Evolutionary conservation across 192 early-diverging fungal genomes (phyloP), one percentile per base, ranked within the genome.

Genomic region (Dissophora ornata): DNA sequence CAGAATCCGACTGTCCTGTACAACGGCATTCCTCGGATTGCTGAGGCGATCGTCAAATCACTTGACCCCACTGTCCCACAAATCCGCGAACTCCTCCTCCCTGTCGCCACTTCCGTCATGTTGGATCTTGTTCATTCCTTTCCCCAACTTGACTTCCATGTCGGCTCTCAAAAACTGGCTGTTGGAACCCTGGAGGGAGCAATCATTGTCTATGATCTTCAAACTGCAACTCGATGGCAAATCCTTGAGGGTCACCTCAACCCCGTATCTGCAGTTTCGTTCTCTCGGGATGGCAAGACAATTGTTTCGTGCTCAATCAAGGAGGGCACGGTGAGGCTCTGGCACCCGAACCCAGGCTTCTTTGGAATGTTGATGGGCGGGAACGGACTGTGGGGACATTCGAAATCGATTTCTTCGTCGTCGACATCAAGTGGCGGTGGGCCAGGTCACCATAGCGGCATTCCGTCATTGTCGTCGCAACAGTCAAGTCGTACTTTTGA

Each of bases 41-140:
- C 89, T 2, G 94, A 94, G 57, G 88, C 90, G 0, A 90, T 95
- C 47, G 93, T 95, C 0, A 94, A 92, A 59, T 89, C 89, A 29
- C 65, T 95, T 26, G 93, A 95, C 69, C 94, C 94, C 0, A 95
- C 93, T 60, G 77, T 83, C 19, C 86, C 92, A 1, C 73, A 87
- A 36, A 79, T 94, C 65, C 79, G 94, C 19, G 94, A 95, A 57
- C 64, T 79, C 1, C 73, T 94, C 21, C 82, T 93, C 24, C 85
- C 82, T 10, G 79, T 80, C 26, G 89, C 81, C 0, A 90, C 88
- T 2, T 79, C 84, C 8, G 81, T 83, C 22, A 57, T 88, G n/a
- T 71, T 85, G 71, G 85, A 88, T 73, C 66, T 89, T n/a, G 91
- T 81, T 45, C 87, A 53, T 83, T 90, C 71, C 69, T 94, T 88